Base-by-base conservation (phyloP, 2,329 filamentous ascomycete species). In the Tolypocladium nubicola region DNA sequence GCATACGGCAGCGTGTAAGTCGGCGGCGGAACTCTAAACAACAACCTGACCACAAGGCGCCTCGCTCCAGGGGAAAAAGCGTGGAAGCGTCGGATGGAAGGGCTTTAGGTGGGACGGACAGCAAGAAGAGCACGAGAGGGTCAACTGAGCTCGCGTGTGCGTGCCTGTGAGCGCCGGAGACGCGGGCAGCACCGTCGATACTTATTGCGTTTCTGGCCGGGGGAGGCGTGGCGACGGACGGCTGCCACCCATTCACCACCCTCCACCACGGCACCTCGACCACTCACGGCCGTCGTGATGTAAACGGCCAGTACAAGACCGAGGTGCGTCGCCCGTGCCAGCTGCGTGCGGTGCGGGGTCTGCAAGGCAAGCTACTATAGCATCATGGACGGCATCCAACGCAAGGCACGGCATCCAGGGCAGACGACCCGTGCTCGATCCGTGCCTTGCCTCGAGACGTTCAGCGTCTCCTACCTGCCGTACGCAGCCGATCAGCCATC, bases 241-340 rank as follows among this genome's bases (percentile, higher is more conserved):
- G 11, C 45, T 54, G 23, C 43, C 52, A 53, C 38, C 53, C 56
- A 58, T 33, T 55, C 53, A 55, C 53, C 53, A 58, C 53, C 56
- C 56, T 55, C 21, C 53, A 47, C 30, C 53, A 57, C 41, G 30
- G 9, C 23, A 11, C 35, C 47, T 13, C 47, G 30, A 50, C 47
- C 47, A 50, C 47, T 50, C 47, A 50, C 47, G 30, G 26, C 30
- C 26, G 47, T 21, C 47, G 47, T n/a, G 47, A 35, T 50, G 47
- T 35, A 33, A 35, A 52, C 9, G 26, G 14, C 16, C 30, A n/a
- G 19, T 21, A 7, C 30, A 3, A n/a, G 30, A 21, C 47, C 47
- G 47, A 52, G 26, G 26, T 13, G 45, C 21, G 43, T 47, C 23
- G 23, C 43, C 41, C 14, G 43, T 47, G 45, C 26, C 30, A 37